Evolutionary conservation across 1,284 basidiomycete genomes (phyloP).

Genomic region (Malassezia vespertilionis): DNA sequence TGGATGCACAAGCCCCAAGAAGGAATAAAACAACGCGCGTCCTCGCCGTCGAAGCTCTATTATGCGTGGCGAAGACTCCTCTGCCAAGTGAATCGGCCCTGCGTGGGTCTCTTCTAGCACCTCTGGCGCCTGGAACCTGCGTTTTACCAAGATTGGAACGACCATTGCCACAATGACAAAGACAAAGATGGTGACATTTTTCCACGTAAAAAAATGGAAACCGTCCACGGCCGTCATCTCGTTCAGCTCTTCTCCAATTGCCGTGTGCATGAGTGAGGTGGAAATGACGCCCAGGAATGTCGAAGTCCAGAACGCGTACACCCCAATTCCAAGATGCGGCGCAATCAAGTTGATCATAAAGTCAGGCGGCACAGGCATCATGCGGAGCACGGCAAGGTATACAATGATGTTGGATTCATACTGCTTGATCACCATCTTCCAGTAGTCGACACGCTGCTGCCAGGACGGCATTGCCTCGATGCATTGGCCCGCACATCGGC

Average conservation of each 20-base stretch:
- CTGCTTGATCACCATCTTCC: constrained; percentile 61
- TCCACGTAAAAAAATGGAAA: constrained; percentile 79
- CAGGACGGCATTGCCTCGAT: constrained; percentile 57
- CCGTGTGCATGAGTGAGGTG: constrained; percentile 84
- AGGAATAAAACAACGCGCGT: too few relatives aligned
- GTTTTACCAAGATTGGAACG: constrained; percentile 59
- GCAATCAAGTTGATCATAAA: constrained; percentile 69
- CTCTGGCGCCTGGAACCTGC: constrained; percentile 12
- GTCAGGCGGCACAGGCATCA: constrained; percentile 82
- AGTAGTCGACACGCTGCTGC: constrained; percentile 63
- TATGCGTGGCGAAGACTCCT: neutral
- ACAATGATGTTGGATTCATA: constrained; percentile 70
- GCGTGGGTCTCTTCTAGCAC: constrained; percentile 1
- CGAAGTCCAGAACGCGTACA: constrained; percentile 76
- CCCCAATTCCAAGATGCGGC: constrained; percentile 79
- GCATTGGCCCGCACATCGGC: constrained; percentile 62
- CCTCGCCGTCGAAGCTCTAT: too few relatives aligned
- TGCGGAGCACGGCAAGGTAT: constrained; percentile 70
- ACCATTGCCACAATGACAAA: constrained; percentile 79
- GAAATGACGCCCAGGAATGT: constrained; percentile 85
- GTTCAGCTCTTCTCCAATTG: constrained; percentile 77
- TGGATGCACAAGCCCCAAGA: too few relatives aligned
- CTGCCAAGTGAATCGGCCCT: constrained; percentile 15
- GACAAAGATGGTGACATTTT: constrained; percentile 68
- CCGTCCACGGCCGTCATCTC: constrained; percentile 86